phyloP scores from a whole-genome alignment of 1,284 basidiomycete genomes.

The Ustilago nuda region DNA sequence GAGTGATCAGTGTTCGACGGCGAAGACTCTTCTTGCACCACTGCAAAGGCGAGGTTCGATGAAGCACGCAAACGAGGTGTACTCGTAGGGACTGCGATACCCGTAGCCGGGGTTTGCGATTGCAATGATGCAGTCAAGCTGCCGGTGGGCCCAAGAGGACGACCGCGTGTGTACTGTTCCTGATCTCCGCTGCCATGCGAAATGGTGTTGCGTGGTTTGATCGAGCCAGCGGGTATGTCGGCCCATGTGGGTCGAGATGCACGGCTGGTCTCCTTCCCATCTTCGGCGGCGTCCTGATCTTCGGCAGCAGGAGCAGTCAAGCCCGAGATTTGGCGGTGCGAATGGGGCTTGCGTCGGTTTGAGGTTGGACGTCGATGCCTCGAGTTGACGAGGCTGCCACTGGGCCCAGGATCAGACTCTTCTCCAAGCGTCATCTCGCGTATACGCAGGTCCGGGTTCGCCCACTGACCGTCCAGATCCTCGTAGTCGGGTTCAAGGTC shows the following conservation, averaged over 20 bases:
- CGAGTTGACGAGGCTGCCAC: slow-evolving; percentile 6
- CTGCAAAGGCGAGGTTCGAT: slow-evolving; percentile 47
- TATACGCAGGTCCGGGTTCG: slow-evolving; percentile 27
- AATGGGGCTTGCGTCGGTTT: slow-evolving; percentile 19
- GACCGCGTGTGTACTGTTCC: slow-evolving; percentile 44
- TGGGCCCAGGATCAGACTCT: slow-evolving; percentile 16
- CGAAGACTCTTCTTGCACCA: slow-evolving; percentile 47
- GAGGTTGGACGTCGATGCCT: slow-evolving; percentile 19
- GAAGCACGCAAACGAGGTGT: slow-evolving; percentile 40
- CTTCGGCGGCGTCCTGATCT: slow-evolving; percentile 1
- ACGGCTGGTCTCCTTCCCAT: neutral
- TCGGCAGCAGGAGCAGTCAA: slow-evolving; percentile 15
- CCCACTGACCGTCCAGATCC: slow-evolving; percentile 28
- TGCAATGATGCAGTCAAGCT: slow-evolving; percentile 8
- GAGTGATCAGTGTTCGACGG: slow-evolving; percentile 44
- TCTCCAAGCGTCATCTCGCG: slow-evolving; percentile 18
- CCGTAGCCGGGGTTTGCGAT: slow-evolving; percentile 6
- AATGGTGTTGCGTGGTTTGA: slow-evolving; percentile 32
- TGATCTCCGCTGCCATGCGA: slow-evolving; percentile 44
- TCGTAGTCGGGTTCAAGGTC: slow-evolving; percentile 43
- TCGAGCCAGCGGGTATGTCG: slow-evolving; percentile 23
- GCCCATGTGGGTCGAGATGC: slow-evolving; percentile 30
- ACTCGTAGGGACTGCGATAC: slow-evolving; percentile 29
- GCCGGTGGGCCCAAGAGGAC: slow-evolving; percentile 39
- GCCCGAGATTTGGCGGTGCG: slow-evolving; percentile 26